These are phyloP conservation scores for Pyricularia pennisetigena DNA, from an alignment of 2,329 filamentous ascomycete genomes.

Conservation along the genomic window DNA sequence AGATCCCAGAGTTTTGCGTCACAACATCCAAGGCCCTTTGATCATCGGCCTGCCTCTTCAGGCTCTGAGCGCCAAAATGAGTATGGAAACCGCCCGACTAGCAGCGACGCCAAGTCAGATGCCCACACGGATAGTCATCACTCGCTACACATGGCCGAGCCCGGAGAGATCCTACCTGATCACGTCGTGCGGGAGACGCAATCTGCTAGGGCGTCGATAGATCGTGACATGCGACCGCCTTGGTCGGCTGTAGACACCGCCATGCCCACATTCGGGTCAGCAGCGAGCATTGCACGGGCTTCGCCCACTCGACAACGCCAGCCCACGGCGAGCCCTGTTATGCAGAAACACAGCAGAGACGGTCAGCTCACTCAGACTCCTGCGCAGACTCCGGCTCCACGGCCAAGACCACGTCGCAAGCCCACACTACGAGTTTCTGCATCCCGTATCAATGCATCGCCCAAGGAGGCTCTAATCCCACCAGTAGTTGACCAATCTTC, in stretches of 20 bases:
- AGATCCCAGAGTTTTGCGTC: constrained; percentile 39
- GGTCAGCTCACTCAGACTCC: neutral
- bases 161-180: constrained; percentile 26
- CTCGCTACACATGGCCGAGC: constrained; percentile 32
- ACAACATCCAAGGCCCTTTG: constrained; percentile 23
- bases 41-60: constrained; percentile 22
- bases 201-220: constrained; percentile 21
- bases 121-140: constrained; percentile 26
- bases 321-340: constrained; percentile 1
- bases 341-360: constrained; percentile 1
- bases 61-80: constrained; percentile 30
- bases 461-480: constrained; percentile 20
- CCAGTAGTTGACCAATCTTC: constrained; percentile 33
- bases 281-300: neutral
- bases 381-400: neutral
- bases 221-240: constrained; percentile 16
- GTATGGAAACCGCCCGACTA: constrained; percentile 36
- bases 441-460: constrained; percentile 29
- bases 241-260: neutral
- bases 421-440: constrained; percentile 18
- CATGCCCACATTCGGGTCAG: neutral
- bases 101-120: constrained; percentile 42
- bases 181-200: constrained; percentile 29
- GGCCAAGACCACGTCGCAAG: constrained; percentile 5
- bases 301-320: neutral